Evolutionary conservation across 2,329 filamentous ascomycete species (phyloP), one percentile per base, ranked within the genome.

Genomic region (Sporothrix curviconia): DNA sequence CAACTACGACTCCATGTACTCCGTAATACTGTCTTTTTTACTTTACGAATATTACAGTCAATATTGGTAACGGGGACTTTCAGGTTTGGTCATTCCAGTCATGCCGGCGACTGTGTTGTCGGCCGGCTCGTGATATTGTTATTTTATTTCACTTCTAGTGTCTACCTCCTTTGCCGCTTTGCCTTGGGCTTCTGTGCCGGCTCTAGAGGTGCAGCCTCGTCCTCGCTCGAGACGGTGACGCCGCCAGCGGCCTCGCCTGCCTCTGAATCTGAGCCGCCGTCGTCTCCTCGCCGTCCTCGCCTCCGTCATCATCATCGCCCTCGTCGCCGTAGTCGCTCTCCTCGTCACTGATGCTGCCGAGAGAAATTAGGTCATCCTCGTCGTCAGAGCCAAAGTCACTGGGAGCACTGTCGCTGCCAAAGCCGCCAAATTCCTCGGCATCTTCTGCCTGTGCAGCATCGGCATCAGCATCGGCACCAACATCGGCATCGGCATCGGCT

Each of bases 401-500:
- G 1, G 69, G 66, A 8, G 73, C 74, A 40, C 69, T 72, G 39
- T 76, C 75, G 49, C 71, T 77, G 14, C 68, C 74, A 49, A 80
- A 81, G 30, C 78, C 78, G 39, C 74, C 74, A 58, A 80, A 81
- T 7, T 73, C 74, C 9, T 73, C 74, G 1, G 72, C 71, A 3
- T 67, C 68, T 6, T 66, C 69, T 50, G 71, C 74, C 30, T 71
- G 70, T 12, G 70, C 74, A 24, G 83, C 81, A 22, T 76, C 73
- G n/a, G n/a, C n/a, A n/a, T n/a, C n/a, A n/a, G n/a, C n/a, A n/a
- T n/a, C n/a, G n/a, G n/a, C n/a, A n/a, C n/a, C n/a, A n/a, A n/a
- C n/a, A n/a, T n/a, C n/a, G n/a, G n/a, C n/a, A n/a, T 84, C 84
- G 66, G 91, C 87, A 73, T 94, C 89, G 71, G 84, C 86, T 46